Evolutionary conservation across 1,139 yeast genomes (phyloP).

Genomic region (Protomyces pachydermus): DNA sequence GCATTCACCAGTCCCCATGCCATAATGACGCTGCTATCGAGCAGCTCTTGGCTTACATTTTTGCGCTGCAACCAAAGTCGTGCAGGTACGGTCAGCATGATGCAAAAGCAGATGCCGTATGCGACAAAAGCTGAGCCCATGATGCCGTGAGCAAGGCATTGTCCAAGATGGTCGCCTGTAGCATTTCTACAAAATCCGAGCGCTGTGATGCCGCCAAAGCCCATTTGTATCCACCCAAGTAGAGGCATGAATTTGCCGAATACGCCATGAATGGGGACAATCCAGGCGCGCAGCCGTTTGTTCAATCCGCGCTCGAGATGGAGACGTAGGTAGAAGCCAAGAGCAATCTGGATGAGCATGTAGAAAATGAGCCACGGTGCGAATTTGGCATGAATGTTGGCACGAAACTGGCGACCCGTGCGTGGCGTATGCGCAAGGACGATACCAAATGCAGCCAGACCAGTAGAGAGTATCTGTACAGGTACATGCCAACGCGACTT

Average conservation of each 20-base stretch:
- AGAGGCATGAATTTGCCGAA: constrained; percentile 43
- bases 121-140: constrained; percentile 86
- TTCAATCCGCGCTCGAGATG: constrained; percentile 33
- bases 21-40: constrained; percentile 73
- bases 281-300: constrained; percentile 36
- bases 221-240: constrained; percentile 59
- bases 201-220: constrained; percentile 76
- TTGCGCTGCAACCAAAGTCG: constrained; percentile 39
- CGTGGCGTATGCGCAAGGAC: constrained; percentile 42
- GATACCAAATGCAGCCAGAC: constrained; percentile 41
- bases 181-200: constrained; percentile 68
- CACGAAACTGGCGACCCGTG: constrained; percentile 40
- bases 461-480: constrained; percentile 40
- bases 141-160: constrained; percentile 92
- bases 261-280: constrained; percentile 39
- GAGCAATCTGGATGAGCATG: constrained; percentile 37
- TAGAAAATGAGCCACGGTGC: constrained; percentile 38
- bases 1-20: constrained; percentile 90
- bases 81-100: constrained; percentile 54
- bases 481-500: constrained; percentile 42
- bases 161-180: constrained; percentile 67
- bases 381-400: constrained; percentile 40
- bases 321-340: constrained; percentile 40
- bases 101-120: constrained; percentile 66
- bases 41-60: constrained; percentile 71